A percentile compares a stretch with the other conserved stretches of the same genome.
Evolutionary conservation across 140 eudicot genomes (phyloP).

Genomic region (Senecio squalidus): DNA sequence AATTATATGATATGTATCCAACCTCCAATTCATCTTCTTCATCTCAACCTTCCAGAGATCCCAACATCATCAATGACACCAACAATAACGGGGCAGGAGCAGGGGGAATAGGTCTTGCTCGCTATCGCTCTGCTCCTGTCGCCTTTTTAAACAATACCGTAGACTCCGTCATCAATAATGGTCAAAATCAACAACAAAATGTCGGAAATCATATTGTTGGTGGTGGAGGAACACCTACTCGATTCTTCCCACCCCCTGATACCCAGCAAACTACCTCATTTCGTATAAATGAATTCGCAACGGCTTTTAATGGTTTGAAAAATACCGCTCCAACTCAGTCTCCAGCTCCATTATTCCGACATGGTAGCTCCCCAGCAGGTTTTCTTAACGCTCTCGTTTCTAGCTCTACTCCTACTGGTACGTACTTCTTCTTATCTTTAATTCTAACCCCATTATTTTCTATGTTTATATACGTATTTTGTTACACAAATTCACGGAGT

Average conservation of each 20-base stretch:
- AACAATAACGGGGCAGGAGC: neutral
- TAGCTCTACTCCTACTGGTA: slow-evolving; percentile 35
- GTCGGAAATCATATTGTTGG: slow-evolving; percentile 13
- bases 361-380: slow-evolving; percentile 77
- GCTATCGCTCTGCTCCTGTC: slow-evolving; percentile 68
- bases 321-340: neutral
- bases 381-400: slow-evolving; percentile 55
- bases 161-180: slow-evolving; percentile 50
- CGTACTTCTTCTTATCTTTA: slow-evolving; percentile 5
- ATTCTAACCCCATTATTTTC: neutral
- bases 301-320: slow-evolving; percentile 21
- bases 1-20: slow-evolving; percentile 29
- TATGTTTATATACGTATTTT: neutral
- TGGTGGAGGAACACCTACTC: slow-evolving; percentile 14
- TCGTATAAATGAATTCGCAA: slow-evolving; percentile 35
- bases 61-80: slow-evolving; percentile 9
- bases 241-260: slow-evolving; percentile 20
- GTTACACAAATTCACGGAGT: neutral
- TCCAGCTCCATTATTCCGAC: slow-evolving; percentile 46
- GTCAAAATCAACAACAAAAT: slow-evolving; percentile 14
- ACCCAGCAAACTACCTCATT: slow-evolving; percentile 25
- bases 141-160: slow-evolving; percentile 44
- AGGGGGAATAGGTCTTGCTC: slow-evolving; percentile 33
- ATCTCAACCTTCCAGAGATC: slow-evolving; percentile 24
- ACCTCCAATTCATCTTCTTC: slow-evolving; percentile 25